These are phyloP conservation scores for Termitomyces sp. DNA, from an alignment of 768 basidiomycete genomes.

Conservation along the genomic window DNA sequence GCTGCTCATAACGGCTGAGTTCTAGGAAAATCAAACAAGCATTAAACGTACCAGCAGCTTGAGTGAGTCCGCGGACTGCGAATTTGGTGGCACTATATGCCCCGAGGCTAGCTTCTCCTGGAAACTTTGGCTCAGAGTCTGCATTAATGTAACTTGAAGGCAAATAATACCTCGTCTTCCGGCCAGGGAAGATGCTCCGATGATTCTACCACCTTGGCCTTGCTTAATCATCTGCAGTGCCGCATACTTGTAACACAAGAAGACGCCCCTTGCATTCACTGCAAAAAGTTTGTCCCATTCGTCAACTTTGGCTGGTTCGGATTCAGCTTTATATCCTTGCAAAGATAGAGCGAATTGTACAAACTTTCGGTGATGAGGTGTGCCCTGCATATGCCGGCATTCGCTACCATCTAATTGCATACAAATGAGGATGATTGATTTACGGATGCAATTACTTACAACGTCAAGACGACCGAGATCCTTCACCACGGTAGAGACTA, in stretches of 20 bases:
- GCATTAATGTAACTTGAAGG: background rate
- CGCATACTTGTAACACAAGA: conserved; percentile 33
- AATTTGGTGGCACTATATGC: conserved; percentile 37
- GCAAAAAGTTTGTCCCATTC: conserved; percentile 26
- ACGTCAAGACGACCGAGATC: background rate
- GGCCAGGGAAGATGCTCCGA: conserved; percentile 39
- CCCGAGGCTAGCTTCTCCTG: conserved; percentile 12
- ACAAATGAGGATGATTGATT: background rate
- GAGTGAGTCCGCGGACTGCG: conserved; percentile 37
- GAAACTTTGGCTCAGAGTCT: background rate
- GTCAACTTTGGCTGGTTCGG: conserved; percentile 10
- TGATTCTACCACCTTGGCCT: conserved; percentile 40
- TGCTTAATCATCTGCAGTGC: conserved; percentile 41
- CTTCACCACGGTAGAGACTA: conserved; percentile 21
- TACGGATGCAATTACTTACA: conserved; percentile 5
- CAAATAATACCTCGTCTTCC: conserved; percentile 29
- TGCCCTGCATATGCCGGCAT: conserved; percentile 27
- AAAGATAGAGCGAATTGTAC: background rate
- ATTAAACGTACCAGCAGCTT: conserved; percentile 15
- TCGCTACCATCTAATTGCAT: conserved; percentile 31
- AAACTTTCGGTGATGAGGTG: conserved; percentile 21
- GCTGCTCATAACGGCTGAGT: background rate
- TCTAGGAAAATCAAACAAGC: background rate
- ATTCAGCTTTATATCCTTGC: too few relatives aligned
- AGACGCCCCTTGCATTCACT: conserved; percentile 26